Evolutionary conservation across 148 eudicot genomes (phyloP), one percentile per base, ranked within the genome.

Genomic region (Pharnaceum exiguum): DNA sequence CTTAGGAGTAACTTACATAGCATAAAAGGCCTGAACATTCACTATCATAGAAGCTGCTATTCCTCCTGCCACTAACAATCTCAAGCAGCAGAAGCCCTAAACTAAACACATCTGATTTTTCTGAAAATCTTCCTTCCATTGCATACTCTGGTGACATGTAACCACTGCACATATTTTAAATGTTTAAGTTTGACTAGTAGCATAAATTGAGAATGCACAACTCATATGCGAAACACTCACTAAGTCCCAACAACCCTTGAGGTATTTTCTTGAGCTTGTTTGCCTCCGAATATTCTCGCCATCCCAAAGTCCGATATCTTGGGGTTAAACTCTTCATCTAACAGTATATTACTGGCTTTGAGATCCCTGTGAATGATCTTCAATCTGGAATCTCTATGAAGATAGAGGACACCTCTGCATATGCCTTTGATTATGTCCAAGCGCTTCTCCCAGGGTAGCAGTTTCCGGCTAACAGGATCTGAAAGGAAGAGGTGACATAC

Each of bases 111-210:
- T 83, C 89, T 1, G 88, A 74, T 35, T 82, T 82, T 16, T 65
- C 82, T 0, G 84, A 82, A 29, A 76, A 79, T 24, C 37, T 52
- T 2, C 89, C 89, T 54, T 71, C 69, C 58, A 77, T 63, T 27
- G 84, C 85, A 37, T 83, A 83, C 50, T 83, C 85, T 0, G 85
- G 82, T 15, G 85, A 56, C 82, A 77, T 79, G 24, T 78, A 74
- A 2, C 83, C 83, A 30, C 83, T 74, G 63, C 37, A 48, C 17
- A 3, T 4, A n/a, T 18, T 18, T 28, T 10, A 39, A 39, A 39
- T 11, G 23, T 23, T 45, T 65, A 22, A 29, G 51, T 38, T 5
- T 60, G 36, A 50, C 13, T 11, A 26, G 5, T 12, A 46, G 50
- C 4, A 16, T 40, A 10, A 47, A 13, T 21, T 22, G 39, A 25